Base-by-base conservation (phyloP, 1,284 basidiomycete species). In the Tilletia setariae region DNA sequence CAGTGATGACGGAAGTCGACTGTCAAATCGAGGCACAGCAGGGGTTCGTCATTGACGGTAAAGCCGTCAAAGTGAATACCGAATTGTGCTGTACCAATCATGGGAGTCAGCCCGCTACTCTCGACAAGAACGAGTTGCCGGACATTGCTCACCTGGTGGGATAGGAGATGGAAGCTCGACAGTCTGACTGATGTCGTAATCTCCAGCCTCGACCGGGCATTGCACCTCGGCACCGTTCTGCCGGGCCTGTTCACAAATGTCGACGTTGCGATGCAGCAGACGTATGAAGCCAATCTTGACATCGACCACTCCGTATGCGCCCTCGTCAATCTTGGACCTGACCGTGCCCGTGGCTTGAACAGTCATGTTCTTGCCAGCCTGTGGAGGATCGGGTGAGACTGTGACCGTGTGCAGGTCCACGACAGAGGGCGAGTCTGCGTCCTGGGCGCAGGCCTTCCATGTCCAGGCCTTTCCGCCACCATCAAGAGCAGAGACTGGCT, bases 21-120 rank as follows among this genome's bases (percentile, higher is more conserved):
- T 67, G 69, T 71, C 62, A 98, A 85, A 75, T 93, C 85, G 72
- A 94, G 84, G 84, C 94, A 97, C 51, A 92, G 77, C 85, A 96
- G 83, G 70, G 90, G 87, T 0, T 90, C 88, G 1, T 94, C 92
- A 0, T 90, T 87, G n/a, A 77, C 86, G 0, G 91, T 93, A 79
- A 87, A 92, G 1, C 88, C 94, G 7, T 84, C 82, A 25, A 94
- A 88, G 53, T 86, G 82, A 66, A 98, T 88, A 8, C 78, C 84
- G 85, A 97, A 97, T 83, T 93, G 95, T 84, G 93, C 95, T 94
- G 69, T 32, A 67, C 28, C 28, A 67, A 32, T 44, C 16, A 44
- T 11, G 25, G 30, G 19, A 32, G 56, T 4, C 25, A 67, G 56
- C 3, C 44, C 21, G 11, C 2, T 15, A 1, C 61, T 40, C 44